phyloP scores from a whole-genome alignment of 225 moss, liverwort and hornwort species.

The Pseudoscleropodium purum region DNA sequence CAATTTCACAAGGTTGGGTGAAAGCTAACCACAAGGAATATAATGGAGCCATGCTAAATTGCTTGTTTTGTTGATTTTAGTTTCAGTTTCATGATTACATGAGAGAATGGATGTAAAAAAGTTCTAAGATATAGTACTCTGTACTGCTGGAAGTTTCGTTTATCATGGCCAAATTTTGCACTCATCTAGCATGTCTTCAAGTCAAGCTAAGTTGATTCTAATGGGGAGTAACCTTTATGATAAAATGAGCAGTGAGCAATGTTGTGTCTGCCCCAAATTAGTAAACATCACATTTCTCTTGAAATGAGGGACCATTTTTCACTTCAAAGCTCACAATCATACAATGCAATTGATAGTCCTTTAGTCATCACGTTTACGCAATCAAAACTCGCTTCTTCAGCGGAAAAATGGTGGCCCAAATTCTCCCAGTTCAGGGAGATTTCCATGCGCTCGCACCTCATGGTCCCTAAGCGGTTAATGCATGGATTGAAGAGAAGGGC shows the following conservation, averaged over 20 bases:
- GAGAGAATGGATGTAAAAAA: background rate
- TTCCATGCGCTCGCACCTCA: background rate
- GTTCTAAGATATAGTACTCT: background rate
- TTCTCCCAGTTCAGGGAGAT: background rate
- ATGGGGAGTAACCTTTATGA: background rate
- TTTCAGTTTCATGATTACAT: background rate
- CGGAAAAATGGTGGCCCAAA: background rate
- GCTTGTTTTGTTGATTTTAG: rapidly evolving
- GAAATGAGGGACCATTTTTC: background rate
- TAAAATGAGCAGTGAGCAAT: too few relatives aligned
- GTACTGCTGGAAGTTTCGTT: background rate
- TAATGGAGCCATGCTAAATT: background rate
- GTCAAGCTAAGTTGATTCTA: background rate
- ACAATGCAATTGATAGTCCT: background rate
- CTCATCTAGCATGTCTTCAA: background rate
- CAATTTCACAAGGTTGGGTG: too few relatives aligned
- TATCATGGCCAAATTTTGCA: background rate
- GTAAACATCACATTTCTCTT: background rate
- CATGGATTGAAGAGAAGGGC: background rate
- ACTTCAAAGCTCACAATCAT: background rate
- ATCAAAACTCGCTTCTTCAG: background rate
- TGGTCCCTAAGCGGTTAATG: background rate
- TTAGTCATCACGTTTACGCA: background rate
- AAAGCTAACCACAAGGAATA: too few relatives aligned
- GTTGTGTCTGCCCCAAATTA: background rate